phyloP scores from a whole-genome alignment of 257 asterid genomes.

The Perilla frutescens region DNA sequence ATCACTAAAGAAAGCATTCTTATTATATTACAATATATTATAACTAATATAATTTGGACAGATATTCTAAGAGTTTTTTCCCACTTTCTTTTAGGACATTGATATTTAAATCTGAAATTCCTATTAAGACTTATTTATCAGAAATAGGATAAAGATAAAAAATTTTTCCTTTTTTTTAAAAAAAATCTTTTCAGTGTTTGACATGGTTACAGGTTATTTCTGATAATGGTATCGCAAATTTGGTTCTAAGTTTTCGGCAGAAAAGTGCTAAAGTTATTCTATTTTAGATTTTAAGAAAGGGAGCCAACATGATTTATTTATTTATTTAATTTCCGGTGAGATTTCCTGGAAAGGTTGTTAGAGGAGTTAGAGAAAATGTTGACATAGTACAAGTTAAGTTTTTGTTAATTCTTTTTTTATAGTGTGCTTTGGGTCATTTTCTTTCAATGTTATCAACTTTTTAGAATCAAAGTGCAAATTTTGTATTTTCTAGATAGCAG shows the following conservation, averaged over 20 bases:
- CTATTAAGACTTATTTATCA: neutral
- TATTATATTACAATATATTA: neutral
- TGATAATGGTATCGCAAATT: neutral
- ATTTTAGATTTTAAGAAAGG: neutral
- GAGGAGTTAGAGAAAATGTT: neutral
- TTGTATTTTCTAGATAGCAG: neutral
- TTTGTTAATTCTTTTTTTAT: neutral
- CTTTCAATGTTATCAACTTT: constrained; percentile 8
- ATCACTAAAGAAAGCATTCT: neutral
- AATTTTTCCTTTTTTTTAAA: neutral
- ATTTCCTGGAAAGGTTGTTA: constrained; percentile 19
- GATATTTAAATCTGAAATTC: neutral
- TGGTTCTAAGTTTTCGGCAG: neutral
- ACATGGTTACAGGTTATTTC: neutral
- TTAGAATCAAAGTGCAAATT: neutral
- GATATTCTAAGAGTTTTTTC: neutral
- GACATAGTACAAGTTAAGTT: too few relatives aligned
- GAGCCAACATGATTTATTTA: neutral
- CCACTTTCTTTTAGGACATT: neutral
- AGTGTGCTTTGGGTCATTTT: neutral
- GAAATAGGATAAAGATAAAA: neutral
- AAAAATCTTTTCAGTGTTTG: constrained; percentile 5
- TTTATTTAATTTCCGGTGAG: constrained; percentile 2
- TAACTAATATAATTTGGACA: neutral
- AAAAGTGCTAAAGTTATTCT: neutral